These are phyloP conservation scores for Bolboschoenoplectus hybrid DNA, from an alignment of 202 grass and related monocot genomes.

Conservation along the genomic window DNA sequence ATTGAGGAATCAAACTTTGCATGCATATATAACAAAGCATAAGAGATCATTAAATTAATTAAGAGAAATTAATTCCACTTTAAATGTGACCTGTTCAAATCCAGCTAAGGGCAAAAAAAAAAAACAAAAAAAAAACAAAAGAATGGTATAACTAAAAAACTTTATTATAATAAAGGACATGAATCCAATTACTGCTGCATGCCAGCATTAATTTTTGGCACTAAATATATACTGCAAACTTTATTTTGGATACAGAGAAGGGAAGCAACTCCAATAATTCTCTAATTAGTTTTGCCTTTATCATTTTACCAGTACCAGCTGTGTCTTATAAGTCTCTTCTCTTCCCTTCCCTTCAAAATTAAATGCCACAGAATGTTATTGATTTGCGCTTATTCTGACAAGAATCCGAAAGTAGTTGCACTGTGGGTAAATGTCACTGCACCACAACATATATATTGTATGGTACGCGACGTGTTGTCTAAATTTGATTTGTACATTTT, in stretches of 20 bases:
- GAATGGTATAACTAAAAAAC: background rate
- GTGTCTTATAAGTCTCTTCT: background rate
- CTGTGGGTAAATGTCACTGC: background rate
- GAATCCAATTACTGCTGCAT: conserved; percentile 2
- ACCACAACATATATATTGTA: background rate
- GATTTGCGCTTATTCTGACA: conserved; percentile 38
- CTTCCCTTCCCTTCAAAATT: conserved; percentile 22
- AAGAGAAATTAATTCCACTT: conserved; percentile 17
- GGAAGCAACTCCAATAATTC: conserved; percentile 35
- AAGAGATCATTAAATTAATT: conserved; percentile 15
- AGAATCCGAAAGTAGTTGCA: background rate
- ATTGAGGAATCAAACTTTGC: background rate
- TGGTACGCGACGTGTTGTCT: too few species aligned
- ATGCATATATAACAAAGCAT: background rate
- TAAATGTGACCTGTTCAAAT: conserved; percentile 14
- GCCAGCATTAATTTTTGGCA: conserved; percentile 22
- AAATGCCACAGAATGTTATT: conserved; percentile 37
- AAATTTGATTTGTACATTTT: too few species aligned
- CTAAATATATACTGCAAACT: background rate
- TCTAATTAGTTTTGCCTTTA: conserved; percentile 35
- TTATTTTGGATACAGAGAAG: conserved; percentile 24
- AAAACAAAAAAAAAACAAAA: too few species aligned
- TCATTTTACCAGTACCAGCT: conserved; percentile 28
- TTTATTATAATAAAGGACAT: background rate
- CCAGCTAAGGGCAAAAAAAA: background rate